Conservation (phyloP, 1,139 yeast species). For the Yamadazyma conglobata region DNA sequence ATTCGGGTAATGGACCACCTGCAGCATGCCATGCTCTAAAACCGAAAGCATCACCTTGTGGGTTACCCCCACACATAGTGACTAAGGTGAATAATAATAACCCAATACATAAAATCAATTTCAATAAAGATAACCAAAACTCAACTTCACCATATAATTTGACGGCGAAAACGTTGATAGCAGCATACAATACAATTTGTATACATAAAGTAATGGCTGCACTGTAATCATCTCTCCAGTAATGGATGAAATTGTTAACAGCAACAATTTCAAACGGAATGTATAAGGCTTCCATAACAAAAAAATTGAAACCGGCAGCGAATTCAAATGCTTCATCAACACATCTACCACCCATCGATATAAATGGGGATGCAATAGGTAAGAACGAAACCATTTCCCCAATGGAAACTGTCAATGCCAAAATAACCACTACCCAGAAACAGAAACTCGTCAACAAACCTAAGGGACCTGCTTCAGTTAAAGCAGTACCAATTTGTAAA, state of each 20-base stretch:
- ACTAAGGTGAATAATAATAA: constrained; percentile 68
- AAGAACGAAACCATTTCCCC: constrained; percentile 83
- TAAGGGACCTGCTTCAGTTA: constrained; percentile 46
- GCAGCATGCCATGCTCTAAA: constrained; percentile 58
- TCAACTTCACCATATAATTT: constrained; percentile 73
- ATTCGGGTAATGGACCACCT: constrained; percentile 52
- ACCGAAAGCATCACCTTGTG: constrained; percentile 60
- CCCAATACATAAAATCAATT: constrained; percentile 68
- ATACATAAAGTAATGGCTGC: constrained; percentile 62
- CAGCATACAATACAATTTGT: constrained; percentile 58
- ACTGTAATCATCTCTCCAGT: constrained; percentile 73
- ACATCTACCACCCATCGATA: constrained; percentile 52
- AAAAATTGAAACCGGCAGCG: constrained; percentile 78
- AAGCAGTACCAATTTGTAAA: constrained; percentile 35
- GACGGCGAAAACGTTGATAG: constrained; percentile 71
- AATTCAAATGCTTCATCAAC: constrained; percentile 70
- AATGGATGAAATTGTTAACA: constrained; percentile 73
- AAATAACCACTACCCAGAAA: constrained; percentile 50
- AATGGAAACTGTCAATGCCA: constrained; percentile 61
- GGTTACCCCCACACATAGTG: constrained; percentile 86
- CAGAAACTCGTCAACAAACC: constrained; percentile 41
- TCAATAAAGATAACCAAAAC: constrained; percentile 76
- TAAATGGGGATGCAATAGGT: constrained; percentile 66
- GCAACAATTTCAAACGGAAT: constrained; percentile 83
- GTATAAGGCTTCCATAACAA: constrained; percentile 70